Base-by-base conservation (phyloP, 495 filamentous ascomycete genomes). In the Penicillium manginii region DNA sequence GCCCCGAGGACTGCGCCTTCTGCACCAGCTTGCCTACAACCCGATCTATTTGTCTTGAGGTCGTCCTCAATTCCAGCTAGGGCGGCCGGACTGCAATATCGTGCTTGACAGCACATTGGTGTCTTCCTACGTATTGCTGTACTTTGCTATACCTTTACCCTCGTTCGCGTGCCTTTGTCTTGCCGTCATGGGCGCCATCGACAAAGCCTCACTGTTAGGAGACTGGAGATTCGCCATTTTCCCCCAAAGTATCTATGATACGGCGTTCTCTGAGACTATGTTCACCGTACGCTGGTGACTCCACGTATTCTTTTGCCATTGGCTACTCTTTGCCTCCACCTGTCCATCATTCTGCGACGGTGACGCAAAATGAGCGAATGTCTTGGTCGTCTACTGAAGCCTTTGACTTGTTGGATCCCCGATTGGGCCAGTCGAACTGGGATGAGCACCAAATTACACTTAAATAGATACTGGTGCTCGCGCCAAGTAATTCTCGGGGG, bases 331-430 rank as follows among this genome's bases (percentile, higher is more conserved):
- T 45, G 26, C 50, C 32, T 57, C 46, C 46, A 31, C 43, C 46
- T 14, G 37, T 50, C 46, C 46, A 17, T 51, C 54, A 31, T 43
- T 31, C 37, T 50, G 45, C 47, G 14, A 31, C 45, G 22, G 54
- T 57, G 35, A 21, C 46, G 46, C 54, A 57, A 32, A 57, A 39
- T 47, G 29, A 43, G 12, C 32, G 12, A 21, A 15, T 43, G 12
- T 39, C 31, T 46, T 17, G 29, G 43, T 50, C 39, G 21, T 50
- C 49, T 46, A 33, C 17, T 19, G 21, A 50, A n/a, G 26, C 33
- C 33, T 39, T 50, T 40, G 54, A 19, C 54, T 42, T 18, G 46
- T 39, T 17, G 39, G 42, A 48, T 55, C 52, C 52, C 21, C 40
- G 29, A 46, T 45, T 5, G 52, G 19, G 43, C 39, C 12, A 43